Evolutionary conservation across 2,329 filamentous ascomycete genomes (phyloP).

Genomic region (Cercospora sesami): DNA sequence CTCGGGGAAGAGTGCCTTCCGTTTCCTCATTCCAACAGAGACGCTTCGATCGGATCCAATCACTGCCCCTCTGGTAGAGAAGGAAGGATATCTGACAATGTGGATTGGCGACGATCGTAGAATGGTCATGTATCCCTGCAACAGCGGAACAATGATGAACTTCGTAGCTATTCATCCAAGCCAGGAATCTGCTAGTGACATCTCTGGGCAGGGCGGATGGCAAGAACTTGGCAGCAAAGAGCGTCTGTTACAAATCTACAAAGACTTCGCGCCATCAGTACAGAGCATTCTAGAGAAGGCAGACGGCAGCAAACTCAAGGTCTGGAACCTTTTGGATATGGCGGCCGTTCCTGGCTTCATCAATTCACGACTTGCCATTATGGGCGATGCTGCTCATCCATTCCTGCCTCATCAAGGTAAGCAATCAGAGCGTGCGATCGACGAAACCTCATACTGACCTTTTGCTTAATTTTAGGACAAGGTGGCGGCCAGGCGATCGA

Average conservation of each 20-base stretch:
- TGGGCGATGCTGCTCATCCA: slow-evolving; percentile 69
- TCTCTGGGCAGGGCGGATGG: slow-evolving; percentile 33
- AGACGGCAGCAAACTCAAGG: slow-evolving; percentile 46
- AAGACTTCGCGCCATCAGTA: slow-evolving; percentile 40
- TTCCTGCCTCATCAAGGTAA: slow-evolving; percentile 55
- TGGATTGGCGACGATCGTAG: slow-evolving; percentile 47
- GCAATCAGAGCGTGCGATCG: neutral
- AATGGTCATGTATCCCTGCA: slow-evolving; percentile 51
- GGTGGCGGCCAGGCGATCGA: slow-evolving; percentile 66
- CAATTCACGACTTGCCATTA: slow-evolving; percentile 55
- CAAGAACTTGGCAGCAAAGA: slow-evolving; percentile 41
- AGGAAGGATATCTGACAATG: slow-evolving; percentile 44
- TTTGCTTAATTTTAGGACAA: slow-evolving; percentile 53
- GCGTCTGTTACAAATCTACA: slow-evolving; percentile 43
- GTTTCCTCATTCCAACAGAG: slow-evolving; percentile 55
- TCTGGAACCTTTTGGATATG: slow-evolving; percentile 65
- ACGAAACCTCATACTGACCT: neutral
- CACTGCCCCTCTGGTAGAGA: slow-evolving; percentile 42
- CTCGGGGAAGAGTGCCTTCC: slow-evolving; percentile 58
- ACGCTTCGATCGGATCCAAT: slow-evolving; percentile 43
- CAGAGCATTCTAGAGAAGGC: slow-evolving; percentile 43
- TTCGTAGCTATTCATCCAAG: slow-evolving; percentile 48
- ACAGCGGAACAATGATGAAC: slow-evolving; percentile 50
- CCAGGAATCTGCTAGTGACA: slow-evolving; percentile 25
- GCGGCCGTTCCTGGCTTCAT: slow-evolving; percentile 58